phyloP scores from a whole-genome alignment of 164 flowering plant genomes.

The Pachysandra terminalis region DNA sequence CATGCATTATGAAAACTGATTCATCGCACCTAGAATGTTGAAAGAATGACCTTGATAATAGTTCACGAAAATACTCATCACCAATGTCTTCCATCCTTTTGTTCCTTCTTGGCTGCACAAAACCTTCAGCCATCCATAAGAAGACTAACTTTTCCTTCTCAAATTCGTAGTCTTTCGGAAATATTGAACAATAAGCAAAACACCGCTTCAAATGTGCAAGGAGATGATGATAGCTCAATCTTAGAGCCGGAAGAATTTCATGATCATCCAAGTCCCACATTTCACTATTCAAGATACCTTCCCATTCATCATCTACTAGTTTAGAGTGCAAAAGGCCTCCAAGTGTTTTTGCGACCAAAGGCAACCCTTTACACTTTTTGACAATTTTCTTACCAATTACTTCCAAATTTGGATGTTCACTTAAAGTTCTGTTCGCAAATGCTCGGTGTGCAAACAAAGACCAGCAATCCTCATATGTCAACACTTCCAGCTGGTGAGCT shows the following conservation, averaged over 20 bases:
- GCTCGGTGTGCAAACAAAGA: not conserved
- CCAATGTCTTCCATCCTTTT: slow-evolving; percentile 6
- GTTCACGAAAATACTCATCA: slow-evolving; percentile 9
- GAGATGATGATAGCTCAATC: not conserved
- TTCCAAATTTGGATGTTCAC: not conserved
- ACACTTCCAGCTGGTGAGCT: not conserved
- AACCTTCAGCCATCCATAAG: slow-evolving; percentile 13
- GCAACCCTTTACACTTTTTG: slow-evolving; percentile 19
- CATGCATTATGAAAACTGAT: slow-evolving; percentile 20
- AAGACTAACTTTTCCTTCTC: slow-evolving; percentile 6
- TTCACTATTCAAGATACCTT: slow-evolving; percentile 12
- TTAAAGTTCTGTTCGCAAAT: not conserved
- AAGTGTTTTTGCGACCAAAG: slow-evolving; percentile 21
- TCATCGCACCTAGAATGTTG: not conserved
- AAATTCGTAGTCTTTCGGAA: slow-evolving; percentile 8
- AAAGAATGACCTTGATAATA: slow-evolving; percentile 20
- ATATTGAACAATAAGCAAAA: not conserved
- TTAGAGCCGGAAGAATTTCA: slow-evolving; percentile 4
- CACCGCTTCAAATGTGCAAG: not conserved
- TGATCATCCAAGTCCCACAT: slow-evolving; percentile 13
- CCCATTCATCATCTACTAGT: slow-evolving; percentile 10
- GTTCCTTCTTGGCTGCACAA: not conserved
- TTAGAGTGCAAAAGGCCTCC: slow-evolving; percentile 15
- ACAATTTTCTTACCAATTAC: slow-evolving; percentile 8
- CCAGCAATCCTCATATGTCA: not conserved